These are phyloP conservation scores for Cyberlindnera mississippiensis DNA, from an alignment of 805 yeast species.

Conservation along the genomic window DNA sequence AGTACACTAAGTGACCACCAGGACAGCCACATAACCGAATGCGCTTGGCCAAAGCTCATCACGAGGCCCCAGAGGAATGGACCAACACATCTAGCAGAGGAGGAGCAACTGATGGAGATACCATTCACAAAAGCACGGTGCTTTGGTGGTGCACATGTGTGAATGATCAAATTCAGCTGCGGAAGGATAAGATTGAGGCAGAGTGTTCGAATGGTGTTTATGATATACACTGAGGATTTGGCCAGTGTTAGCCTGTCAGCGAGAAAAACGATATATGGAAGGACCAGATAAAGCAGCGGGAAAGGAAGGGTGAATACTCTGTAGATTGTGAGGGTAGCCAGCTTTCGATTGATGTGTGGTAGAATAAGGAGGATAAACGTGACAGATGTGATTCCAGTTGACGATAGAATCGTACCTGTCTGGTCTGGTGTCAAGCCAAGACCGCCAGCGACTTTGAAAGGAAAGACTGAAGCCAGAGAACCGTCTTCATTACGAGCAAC, in stretches of 20 bases:
- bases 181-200: constrained; percentile 7
- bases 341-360: constrained; percentile 10
- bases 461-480: constrained; percentile 35
- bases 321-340: constrained; percentile 9
- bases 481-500: constrained; percentile 11
- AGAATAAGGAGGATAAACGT: constrained; percentile 39
- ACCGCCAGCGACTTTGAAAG: constrained; percentile 49
- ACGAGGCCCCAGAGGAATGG: constrained; percentile 10
- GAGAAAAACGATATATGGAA: constrained; percentile 9
- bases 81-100: constrained; percentile 10
- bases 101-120: constrained; percentile 5
- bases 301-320: constrained; percentile 6
- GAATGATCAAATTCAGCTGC: constrained; percentile 11
- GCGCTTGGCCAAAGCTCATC: constrained; percentile 6
- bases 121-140: constrained; percentile 15
- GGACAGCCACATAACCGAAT: constrained; percentile 7
- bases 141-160: constrained; percentile 9
- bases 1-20: constrained; percentile 11
- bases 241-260: constrained; percentile 7
- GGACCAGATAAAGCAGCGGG: constrained; percentile 3
- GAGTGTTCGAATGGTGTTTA: constrained; percentile 1
- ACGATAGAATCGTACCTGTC: constrained; percentile 49
- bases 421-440: constrained; percentile 41
- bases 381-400: constrained; percentile 46
- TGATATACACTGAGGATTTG: background rate